Evolutionary conservation across 306 rosid genomes (phyloP), one percentile per base, ranked within the genome.

Genomic region (Arachis hypogaea): DNA sequence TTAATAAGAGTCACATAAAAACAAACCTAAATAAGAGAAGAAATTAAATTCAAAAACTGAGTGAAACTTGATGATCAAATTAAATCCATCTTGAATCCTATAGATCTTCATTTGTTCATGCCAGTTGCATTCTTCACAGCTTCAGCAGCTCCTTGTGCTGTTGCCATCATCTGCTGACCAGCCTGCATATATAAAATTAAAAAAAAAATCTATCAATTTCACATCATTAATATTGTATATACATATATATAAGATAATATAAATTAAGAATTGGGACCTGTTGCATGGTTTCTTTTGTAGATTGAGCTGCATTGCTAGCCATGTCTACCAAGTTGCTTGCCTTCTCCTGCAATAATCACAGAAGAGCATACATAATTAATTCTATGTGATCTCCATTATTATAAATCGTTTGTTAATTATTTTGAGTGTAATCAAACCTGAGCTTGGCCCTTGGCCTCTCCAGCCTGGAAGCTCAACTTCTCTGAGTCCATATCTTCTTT

Each of bases 41-140:
- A 22, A 22, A 22, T 22, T 22, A 11, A 67, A 52, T 0, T 59
- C 28, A 18, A 14, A 47, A 47, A 7, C 43, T 43, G 7, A 18
- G 3, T 52, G 50, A 68, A 80, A 44, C 11, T 74, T n/a, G 5
- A 68, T 73, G 38, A 72, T 74, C 44, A 38, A 7, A 76, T 63
- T 54, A 41, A 58, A 63, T 60, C 58, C 44, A 74, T 1, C 40
- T 61, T 82, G 28, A 22, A 22, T 22, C 28, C 28, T 22, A 22
- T 22, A 42, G 42, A 52, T 77, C 40, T 84, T 43, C 87, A 86
- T 67, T 87, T 85, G 77, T 84, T 89, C 65, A 83, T 66, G 52
- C 91, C 92, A 50, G 88, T 84, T 12, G 92, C 89, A 77, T 89
- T 69, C 85, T 92, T 89, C 45, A 82, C 87, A 36, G 87, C 85